phyloP scores from a whole-genome alignment of 2,329 filamentous ascomycete species.

The Rhytidhysteron rufulum region DNA sequence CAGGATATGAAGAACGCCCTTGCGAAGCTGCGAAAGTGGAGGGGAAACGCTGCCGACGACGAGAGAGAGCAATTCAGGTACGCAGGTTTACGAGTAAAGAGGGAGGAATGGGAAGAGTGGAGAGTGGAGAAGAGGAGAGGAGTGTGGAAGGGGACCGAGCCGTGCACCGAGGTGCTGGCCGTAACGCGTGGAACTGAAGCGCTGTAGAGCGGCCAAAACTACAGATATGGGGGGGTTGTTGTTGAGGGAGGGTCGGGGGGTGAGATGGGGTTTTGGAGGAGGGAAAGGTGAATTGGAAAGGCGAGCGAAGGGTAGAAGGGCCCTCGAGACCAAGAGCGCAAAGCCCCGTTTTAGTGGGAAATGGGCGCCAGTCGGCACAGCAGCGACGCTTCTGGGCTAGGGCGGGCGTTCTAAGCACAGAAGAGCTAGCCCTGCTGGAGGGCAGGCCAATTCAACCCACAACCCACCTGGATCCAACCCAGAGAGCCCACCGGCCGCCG shows the following conservation, averaged over 20 bases:
- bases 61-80: no score
- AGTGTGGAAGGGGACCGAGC: slow-evolving; percentile 31
- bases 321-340: no score
- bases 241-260: slow-evolving; percentile 13
- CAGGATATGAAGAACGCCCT: slow-evolving; percentile 19
- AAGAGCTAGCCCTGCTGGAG: no score
- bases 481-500: no score
- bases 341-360: slow-evolving; percentile 3
- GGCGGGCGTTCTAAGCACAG: no score
- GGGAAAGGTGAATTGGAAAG: no score
- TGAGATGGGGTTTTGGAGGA: slow-evolving; percentile 12
- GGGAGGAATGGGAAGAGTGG: slow-evolving; percentile 24
- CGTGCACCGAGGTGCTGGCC: slow-evolving; percentile 37
- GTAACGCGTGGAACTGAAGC: slow-evolving; percentile 32
- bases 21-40: slow-evolving; percentile 4
- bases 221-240: slow-evolving; percentile 13
- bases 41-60: slow-evolving; percentile 33
- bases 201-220: slow-evolving; percentile 35
- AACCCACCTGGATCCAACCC: no score
- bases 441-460: no score
- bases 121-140: slow-evolving; percentile 16
- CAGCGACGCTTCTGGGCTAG: no score
- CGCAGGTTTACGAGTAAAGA: no score
- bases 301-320: no score
- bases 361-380: no score